Evolutionary conservation across 2,329 filamentous ascomycete species (phyloP).

Genomic region (Xylaria sp.): DNA sequence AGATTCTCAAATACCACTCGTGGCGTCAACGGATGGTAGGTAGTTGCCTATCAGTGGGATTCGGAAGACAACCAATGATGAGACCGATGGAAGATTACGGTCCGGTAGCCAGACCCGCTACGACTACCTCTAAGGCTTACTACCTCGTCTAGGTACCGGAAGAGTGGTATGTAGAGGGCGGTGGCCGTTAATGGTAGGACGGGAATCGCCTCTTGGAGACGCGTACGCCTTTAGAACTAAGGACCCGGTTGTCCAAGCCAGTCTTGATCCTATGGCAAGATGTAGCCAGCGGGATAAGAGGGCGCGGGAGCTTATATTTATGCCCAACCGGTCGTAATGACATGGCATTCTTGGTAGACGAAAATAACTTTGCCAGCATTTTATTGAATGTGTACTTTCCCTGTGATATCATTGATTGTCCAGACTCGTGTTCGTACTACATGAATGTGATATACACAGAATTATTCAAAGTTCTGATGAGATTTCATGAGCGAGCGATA

Average conservation of each 20-base stretch:
- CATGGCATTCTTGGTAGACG: constrained; percentile 15
- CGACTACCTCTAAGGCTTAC: neutral
- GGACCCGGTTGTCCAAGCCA: neutral
- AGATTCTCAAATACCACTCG: neutral
- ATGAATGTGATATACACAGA: neutral
- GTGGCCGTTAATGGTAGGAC: neutral
- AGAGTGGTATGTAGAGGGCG: neutral
- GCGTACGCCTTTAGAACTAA: neutral
- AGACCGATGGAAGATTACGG: constrained; percentile 1
- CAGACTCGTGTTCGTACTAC: neutral
- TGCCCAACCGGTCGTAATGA: constrained; percentile 8
- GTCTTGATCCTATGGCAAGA: neutral
- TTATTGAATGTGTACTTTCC: neutral
- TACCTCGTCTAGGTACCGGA: neutral
- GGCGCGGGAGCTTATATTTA: constrained; percentile 14
- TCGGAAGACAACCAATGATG: constrained; percentile 4
- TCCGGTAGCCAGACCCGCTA: neutral
- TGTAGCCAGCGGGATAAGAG: neutral
- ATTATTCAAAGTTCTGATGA: neutral
- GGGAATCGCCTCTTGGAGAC: neutral
- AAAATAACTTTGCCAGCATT: constrained; percentile 11
- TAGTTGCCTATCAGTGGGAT: constrained; percentile 5
- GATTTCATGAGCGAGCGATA: neutral
- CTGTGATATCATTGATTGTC: neutral
- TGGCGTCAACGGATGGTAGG: neutral